These are phyloP conservation scores for Aspergillus novofumigatus DNA, from an alignment of 2,329 filamentous ascomycete species.

Conservation along the genomic window DNA sequence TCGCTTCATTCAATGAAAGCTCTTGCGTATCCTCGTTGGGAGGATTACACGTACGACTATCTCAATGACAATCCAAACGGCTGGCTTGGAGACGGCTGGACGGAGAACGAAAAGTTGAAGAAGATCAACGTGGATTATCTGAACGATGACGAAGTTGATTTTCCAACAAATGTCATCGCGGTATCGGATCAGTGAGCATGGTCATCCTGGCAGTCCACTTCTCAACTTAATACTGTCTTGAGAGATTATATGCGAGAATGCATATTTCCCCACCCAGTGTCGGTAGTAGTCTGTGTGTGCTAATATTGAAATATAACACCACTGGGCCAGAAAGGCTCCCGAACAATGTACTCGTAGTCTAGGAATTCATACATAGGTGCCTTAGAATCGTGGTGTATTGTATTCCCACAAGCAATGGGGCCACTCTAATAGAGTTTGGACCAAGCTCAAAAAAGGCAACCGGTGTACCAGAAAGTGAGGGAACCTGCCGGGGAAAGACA, in stretches of 20 bases:
- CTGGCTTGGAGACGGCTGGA: constrained; percentile 36
- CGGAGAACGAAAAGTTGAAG: constrained; percentile 28
- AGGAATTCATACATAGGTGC: no score
- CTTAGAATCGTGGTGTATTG: no score
- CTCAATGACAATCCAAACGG: constrained; percentile 27
- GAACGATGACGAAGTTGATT: constrained; percentile 34
- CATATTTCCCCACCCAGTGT: no score
- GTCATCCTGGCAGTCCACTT: background rate
- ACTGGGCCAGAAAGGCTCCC: no score
- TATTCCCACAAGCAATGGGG: no score
- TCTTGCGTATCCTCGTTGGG: constrained; percentile 34
- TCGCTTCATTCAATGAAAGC: constrained; percentile 36
- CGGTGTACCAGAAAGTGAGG: background rate
- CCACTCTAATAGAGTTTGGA: background rate
- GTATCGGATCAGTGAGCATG: background rate
- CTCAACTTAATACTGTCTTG: no score
- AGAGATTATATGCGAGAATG: no score
- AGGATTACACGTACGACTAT: constrained; percentile 38
- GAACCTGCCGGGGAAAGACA: background rate
- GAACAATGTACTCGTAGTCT: no score
- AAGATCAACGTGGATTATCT: constrained; percentile 32
- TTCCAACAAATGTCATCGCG: constrained; percentile 17
- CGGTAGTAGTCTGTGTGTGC: no score
- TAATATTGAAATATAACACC: no score
- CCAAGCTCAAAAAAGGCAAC: background rate